Percentiles rank a stretch among this genome's conserved stretches.
Conservation (phyloP, 1,139 yeast species). For the Meyerozyma athensensis region DNA sequence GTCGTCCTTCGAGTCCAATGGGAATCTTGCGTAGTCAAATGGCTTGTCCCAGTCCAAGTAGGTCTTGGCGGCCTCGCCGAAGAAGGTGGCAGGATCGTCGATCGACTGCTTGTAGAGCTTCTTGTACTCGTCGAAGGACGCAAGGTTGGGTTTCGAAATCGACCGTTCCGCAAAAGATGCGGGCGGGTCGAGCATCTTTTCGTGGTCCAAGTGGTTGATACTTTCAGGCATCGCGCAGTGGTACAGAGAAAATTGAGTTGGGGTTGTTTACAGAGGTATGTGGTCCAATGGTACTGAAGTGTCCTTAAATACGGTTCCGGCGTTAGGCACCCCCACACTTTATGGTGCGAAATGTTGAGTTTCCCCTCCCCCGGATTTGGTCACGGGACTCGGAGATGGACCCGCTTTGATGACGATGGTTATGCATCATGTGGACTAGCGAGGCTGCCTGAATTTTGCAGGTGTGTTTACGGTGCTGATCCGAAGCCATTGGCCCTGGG, state of each 20-base stretch:
- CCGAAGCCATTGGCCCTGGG: no score
- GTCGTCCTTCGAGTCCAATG: constrained; percentile 44
- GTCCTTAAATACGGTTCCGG: constrained; percentile 1
- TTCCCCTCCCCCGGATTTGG: constrained; percentile 3
- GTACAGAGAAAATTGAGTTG: neutral
- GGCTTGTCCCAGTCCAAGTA: constrained; percentile 60
- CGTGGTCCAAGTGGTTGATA: constrained; percentile 35
- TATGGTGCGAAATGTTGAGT: constrained; percentile 2
- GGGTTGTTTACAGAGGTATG: neutral
- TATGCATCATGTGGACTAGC: no score
- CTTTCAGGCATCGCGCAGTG: constrained; percentile 18
- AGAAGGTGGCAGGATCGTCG: constrained; percentile 60
- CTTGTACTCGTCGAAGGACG: constrained; percentile 53
- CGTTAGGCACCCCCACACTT: constrained; percentile 4
- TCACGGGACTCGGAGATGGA: constrained; percentile 2
- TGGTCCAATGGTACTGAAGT: neutral
- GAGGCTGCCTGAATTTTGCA: no score
- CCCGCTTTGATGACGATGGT: no score
- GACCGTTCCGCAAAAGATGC: constrained; percentile 53
- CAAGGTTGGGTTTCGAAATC: constrained; percentile 41
- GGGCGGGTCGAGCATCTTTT: constrained; percentile 46
- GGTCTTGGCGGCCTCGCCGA: constrained; percentile 56
- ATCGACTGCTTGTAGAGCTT: constrained; percentile 62
- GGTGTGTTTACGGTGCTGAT: no score
- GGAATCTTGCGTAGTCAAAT: constrained; percentile 55